These are phyloP conservation scores for Cerioporus squamosus DNA, from an alignment of 1,284 basidiomycete species.

Conservation along the genomic window DNA sequence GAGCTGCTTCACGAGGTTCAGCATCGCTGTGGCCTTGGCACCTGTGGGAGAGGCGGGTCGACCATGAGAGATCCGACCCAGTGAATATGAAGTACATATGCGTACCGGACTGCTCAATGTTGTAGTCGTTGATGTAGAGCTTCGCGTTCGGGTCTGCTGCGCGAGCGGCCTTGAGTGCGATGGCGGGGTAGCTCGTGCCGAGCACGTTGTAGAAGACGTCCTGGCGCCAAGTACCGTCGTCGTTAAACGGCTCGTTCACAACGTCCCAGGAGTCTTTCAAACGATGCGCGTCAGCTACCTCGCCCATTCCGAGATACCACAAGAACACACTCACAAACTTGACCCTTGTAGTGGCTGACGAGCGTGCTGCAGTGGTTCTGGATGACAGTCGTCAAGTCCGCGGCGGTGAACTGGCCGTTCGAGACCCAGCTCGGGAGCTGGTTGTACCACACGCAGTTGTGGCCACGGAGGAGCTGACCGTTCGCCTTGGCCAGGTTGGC, in stretches of 20 bases:
- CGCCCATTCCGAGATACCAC: neutral
- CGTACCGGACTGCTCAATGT: constrained; percentile 31
- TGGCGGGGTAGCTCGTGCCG: constrained; percentile 45
- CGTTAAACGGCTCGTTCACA: constrained; percentile 58
- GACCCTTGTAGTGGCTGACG: constrained; percentile 53
- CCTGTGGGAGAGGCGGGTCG: constrained; percentile 20
- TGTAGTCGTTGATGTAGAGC: constrained; percentile 61
- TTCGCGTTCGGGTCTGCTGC: constrained; percentile 48
- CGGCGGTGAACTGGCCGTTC: constrained; percentile 44
- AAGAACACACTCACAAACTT: constrained; percentile 43
- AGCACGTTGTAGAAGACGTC: constrained; percentile 53
- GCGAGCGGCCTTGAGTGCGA: constrained; percentile 49
- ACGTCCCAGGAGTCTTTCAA: constrained; percentile 40
- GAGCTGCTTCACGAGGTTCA: constrained; percentile 49
- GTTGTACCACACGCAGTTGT: constrained; percentile 61
- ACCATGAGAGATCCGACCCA: neutral
- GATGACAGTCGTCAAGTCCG: constrained; percentile 48
- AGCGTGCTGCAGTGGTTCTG: constrained; percentile 50
- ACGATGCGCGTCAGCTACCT: neutral
- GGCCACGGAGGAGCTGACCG: constrained; percentile 44
- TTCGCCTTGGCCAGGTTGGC: constrained; percentile 53
- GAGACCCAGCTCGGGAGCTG: constrained; percentile 59
- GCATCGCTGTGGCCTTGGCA: constrained; percentile 49
- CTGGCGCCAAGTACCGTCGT: constrained; percentile 57
- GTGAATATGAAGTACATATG: neutral